These are phyloP conservation scores for Aspergillus affinis DNA, from an alignment of 495 filamentous ascomycete genomes.

Conservation along the genomic window DNA sequence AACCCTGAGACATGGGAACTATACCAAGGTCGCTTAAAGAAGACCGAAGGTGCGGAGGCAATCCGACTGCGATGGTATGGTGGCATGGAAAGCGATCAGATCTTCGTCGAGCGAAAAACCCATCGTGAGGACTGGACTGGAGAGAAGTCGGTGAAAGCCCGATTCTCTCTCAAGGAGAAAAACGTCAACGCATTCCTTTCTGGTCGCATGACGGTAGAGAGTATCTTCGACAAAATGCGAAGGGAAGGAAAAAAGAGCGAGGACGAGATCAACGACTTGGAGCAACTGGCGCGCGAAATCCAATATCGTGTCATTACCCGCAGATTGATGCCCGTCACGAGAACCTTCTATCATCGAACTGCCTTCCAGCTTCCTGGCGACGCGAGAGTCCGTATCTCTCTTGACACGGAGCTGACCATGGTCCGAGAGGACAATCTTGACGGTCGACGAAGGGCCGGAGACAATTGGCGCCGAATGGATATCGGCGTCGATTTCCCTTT, in stretches of 20 bases:
- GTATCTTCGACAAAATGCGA: slow-evolving; percentile 90
- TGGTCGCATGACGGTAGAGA: slow-evolving; percentile 76
- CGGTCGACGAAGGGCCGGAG: slow-evolving; percentile 68
- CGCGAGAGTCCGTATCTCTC: slow-evolving; percentile 91
- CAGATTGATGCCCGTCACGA: slow-evolving; percentile 77
- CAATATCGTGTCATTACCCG: slow-evolving; percentile 89
- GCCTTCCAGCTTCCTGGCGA: slow-evolving; percentile 98
- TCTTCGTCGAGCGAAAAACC: slow-evolving; percentile 97
- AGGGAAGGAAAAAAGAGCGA: slow-evolving; percentile 90
- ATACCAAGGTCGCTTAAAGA: slow-evolving; percentile 91
- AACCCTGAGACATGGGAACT: slow-evolving; percentile 91
- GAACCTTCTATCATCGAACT: slow-evolving; percentile 96
- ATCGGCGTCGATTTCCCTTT: slow-evolving; percentile 97
- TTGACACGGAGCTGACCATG: slow-evolving; percentile 96
- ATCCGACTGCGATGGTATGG: slow-evolving; percentile 98
- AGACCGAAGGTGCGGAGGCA: slow-evolving; percentile 96
- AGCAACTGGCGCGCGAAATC: slow-evolving; percentile 85
- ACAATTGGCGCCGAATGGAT: slow-evolving; percentile 96
- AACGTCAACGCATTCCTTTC: slow-evolving; percentile 86
- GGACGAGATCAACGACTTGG: slow-evolving; percentile 84
- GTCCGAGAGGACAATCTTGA: slow-evolving; percentile 92
- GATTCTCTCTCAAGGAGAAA: slow-evolving; percentile 95
- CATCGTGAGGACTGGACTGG: slow-evolving; percentile 99
- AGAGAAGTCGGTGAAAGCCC: slow-evolving; percentile 97
- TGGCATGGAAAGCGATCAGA: slow-evolving; percentile 88